Conservation (phyloP, 164 flowering plant species). For the Cinnamomum chago region DNA sequence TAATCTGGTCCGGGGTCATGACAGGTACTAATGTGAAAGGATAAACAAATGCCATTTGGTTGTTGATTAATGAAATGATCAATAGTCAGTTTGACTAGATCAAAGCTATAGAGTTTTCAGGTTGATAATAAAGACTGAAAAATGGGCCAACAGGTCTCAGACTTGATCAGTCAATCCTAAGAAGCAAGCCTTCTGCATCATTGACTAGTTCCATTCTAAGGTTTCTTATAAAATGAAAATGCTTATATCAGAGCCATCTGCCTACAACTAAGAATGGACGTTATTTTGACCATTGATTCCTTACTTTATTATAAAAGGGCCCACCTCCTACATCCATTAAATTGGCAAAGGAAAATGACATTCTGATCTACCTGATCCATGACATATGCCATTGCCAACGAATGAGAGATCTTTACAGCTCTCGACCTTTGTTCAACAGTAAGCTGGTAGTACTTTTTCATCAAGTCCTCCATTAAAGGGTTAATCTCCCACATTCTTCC, state of each 20-base stretch:
- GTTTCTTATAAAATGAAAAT: no score
- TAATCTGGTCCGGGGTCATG: no score
- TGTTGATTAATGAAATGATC: neutral
- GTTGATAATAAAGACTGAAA: neutral
- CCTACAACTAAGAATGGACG: neutral
- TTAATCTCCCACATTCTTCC: conserved; percentile 33
- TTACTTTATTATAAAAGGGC: neutral
- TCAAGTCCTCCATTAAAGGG: conserved; percentile 26
- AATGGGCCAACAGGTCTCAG: neutral
- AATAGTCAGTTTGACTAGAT: neutral
- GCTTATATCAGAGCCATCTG: no score
- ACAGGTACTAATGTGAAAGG: neutral
- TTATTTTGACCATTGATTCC: neutral
- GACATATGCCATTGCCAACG: conserved; percentile 88
- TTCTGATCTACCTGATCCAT: conserved; percentile 82
- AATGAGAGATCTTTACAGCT: conserved; percentile 67
- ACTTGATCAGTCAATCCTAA: neutral
- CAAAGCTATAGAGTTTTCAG: neutral
- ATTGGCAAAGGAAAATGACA: neutral
- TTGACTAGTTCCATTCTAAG: no score
- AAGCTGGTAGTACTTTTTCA: conserved; percentile 28
- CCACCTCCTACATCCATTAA: no score
- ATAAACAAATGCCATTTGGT: neutral
- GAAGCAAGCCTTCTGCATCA: neutral
- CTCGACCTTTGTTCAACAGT: conserved; percentile 62